These are phyloP conservation scores for Mariannaea sp. DNA, from an alignment of 2,329 filamentous ascomycete species.

Conservation along the genomic window DNA sequence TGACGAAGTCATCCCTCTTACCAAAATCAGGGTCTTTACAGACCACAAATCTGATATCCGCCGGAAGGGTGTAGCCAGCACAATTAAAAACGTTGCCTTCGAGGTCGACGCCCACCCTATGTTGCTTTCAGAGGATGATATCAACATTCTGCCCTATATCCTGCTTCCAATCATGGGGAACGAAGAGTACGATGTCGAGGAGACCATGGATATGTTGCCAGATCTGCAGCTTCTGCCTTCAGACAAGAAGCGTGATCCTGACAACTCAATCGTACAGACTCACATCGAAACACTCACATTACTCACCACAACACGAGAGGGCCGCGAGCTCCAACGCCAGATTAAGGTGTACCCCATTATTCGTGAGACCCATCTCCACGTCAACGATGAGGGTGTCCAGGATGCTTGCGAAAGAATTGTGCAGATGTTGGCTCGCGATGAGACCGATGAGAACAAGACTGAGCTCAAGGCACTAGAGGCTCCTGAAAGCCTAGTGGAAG, in stretches of 20 bases:
- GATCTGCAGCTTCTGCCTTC: slow-evolving; percentile 89
- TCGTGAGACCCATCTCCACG: slow-evolving; percentile 79
- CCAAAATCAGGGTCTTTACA: slow-evolving; percentile 93
- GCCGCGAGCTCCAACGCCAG: slow-evolving; percentile 73
- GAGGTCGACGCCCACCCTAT: slow-evolving; percentile 73
- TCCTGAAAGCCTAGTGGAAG: slow-evolving; percentile 48
- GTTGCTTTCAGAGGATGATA: slow-evolving; percentile 72
- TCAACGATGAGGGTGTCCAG: slow-evolving; percentile 77
- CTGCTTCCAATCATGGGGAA: slow-evolving; percentile 85
- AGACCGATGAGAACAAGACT: slow-evolving; percentile 56
- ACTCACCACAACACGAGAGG: slow-evolving; percentile 76
- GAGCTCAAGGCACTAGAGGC: slow-evolving; percentile 39
- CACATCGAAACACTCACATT: slow-evolving; percentile 89
- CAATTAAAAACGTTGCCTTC: slow-evolving; percentile 93
- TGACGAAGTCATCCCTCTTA: slow-evolving; percentile 83
- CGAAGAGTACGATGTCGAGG: slow-evolving; percentile 87
- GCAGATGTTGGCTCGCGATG: slow-evolving; percentile 84
- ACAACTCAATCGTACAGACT: slow-evolving; percentile 77
- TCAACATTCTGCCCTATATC: slow-evolving; percentile 86
- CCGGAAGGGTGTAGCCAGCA: slow-evolving; percentile 91
- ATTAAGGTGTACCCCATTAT: slow-evolving; percentile 89
- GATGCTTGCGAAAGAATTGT: slow-evolving; percentile 90
- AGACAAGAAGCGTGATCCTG: slow-evolving; percentile 83
- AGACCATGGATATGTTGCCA: slow-evolving; percentile 82
- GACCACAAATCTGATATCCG: slow-evolving; percentile 84